A percentile compares a stretch with the other conserved stretches of the same genome.
Conservation (phyloP, 768 basidiomycete genomes). For the Tylopilus rubrobrunneus region DNA sequence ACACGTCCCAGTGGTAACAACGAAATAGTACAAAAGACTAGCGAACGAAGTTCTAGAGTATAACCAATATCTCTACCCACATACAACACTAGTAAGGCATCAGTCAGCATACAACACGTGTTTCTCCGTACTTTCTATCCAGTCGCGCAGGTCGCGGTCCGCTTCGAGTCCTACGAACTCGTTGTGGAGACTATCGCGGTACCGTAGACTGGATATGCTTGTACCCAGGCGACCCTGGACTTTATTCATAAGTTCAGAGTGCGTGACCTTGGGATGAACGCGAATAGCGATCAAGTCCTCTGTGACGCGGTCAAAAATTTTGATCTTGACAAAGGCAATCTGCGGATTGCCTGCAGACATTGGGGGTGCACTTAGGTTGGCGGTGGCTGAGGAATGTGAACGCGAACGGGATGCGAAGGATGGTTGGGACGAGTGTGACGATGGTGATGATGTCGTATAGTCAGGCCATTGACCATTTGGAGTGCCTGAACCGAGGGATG, state of each 20-base stretch:
- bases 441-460: slow-evolving; percentile 38
- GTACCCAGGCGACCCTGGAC: slow-evolving; percentile 82
- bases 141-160: slow-evolving; percentile 62
- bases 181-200: slow-evolving; percentile 68
- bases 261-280: slow-evolving; percentile 88
- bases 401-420: slow-evolving; percentile 51
- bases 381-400: slow-evolving; percentile 50
- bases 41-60: slow-evolving; percentile 26
- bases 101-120: slow-evolving; percentile 80
- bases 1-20: too few species aligned
- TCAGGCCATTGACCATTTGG: slow-evolving; percentile 30
- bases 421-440: slow-evolving; percentile 53
- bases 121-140: slow-evolving; percentile 79
- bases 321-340: slow-evolving; percentile 94
- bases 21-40: slow-evolving; percentile 8
- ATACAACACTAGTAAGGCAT: slow-evolving; percentile 13
- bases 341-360: slow-evolving; percentile 78
- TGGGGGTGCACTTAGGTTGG: slow-evolving; percentile 58
- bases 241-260: slow-evolving; percentile 85
- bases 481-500: slow-evolving; percentile 29
- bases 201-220: slow-evolving; percentile 66
- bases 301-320: slow-evolving; percentile 90
- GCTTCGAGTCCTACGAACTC: slow-evolving; percentile 58
- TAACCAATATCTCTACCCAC: slow-evolving; percentile 15
- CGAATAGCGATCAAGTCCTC: slow-evolving; percentile 97